Percentiles rank a stretch among this genome's conserved stretches.
Evolutionary conservation across 1,284 basidiomycete species (phyloP).

Genomic region (Apiotrichum domesticum): DNA sequence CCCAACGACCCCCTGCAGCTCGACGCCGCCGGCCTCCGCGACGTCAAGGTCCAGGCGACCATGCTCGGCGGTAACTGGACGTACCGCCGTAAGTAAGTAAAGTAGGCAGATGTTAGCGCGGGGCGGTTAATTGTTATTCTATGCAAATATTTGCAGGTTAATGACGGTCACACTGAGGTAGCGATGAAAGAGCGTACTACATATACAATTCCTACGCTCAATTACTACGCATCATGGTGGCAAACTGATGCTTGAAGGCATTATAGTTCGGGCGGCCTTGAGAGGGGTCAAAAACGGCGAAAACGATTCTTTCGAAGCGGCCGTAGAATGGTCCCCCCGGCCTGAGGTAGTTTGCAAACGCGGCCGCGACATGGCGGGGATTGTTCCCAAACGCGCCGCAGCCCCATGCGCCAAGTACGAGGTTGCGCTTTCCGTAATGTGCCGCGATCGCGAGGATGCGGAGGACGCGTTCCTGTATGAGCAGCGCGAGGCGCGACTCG

Average conservation of each 20-base stretch:
- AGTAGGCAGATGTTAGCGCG: no score
- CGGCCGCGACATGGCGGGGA: not conserved
- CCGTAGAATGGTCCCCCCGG: slow-evolving; percentile 1
- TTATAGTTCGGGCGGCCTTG: not conserved
- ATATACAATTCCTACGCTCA: no score
- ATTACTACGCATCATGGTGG: no score
- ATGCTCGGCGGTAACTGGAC: slow-evolving; percentile 39
- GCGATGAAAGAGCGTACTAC: no score
- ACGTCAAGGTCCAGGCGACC: slow-evolving; percentile 29
- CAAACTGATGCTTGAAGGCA: not conserved
- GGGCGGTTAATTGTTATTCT: no score
- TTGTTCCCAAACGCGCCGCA: slow-evolving; percentile 14
- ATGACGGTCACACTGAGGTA: no score
- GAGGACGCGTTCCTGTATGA: slow-evolving; percentile 5
- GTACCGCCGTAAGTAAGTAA: not conserved
- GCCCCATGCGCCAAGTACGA: slow-evolving; percentile 16
- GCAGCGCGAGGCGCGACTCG: not conserved
- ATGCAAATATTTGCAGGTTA: no score
- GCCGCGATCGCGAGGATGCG: slow-evolving; percentile 8
- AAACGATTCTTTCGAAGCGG: slow-evolving; percentile 3
- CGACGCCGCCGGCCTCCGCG: slow-evolving; percentile 25
- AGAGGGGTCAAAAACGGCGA: slow-evolving; percentile 1
- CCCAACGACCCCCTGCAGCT: slow-evolving; percentile 24
- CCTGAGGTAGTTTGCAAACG: slow-evolving; percentile 3
- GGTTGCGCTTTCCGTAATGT: not conserved